Evolutionary conservation across 257 asterid genomes (phyloP).

Genomic region (Salvia splendens): DNA sequence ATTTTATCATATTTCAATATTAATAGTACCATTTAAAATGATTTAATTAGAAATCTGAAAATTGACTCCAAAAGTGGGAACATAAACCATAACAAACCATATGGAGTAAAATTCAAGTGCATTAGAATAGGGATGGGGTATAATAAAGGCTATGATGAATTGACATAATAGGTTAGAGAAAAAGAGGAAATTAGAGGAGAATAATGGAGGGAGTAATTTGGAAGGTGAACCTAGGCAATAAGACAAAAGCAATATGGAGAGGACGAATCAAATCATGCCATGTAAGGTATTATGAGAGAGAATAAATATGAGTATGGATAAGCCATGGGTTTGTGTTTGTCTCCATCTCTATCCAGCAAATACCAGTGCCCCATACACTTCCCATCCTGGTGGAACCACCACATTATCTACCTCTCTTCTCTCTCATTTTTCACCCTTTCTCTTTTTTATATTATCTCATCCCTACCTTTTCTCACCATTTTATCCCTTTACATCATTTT

Average conservation of each 20-base stretch:
- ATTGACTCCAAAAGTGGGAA: no score
- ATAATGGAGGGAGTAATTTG: no score
- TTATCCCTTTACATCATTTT: constrained; percentile 6
- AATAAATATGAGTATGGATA: constrained; percentile 32
- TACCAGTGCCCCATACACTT: constrained; percentile 61
- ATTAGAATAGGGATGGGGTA: no score
- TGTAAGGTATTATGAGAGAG: constrained; percentile 53
- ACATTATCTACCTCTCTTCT: background rate
- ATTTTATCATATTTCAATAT: no score
- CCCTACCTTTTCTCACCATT: constrained; percentile 11
- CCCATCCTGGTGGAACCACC: constrained; percentile 50
- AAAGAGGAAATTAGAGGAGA: background rate
- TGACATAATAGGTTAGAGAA: background rate
- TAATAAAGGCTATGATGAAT: background rate
- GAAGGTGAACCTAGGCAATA: constrained; percentile 29
- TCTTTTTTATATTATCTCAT: constrained; percentile 8
- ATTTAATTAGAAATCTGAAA: no score
- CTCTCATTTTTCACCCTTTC: background rate
- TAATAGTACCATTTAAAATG: no score
- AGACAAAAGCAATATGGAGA: constrained; percentile 52
- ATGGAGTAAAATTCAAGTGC: no score
- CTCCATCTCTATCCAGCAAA: constrained; percentile 49
- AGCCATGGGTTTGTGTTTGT: constrained; percentile 28
- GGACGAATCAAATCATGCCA: constrained; percentile 64
- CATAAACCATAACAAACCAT: no score